Percentiles rank a stretch among this genome's conserved stretches.
phyloP scores from a whole-genome alignment of 805 yeast species.

The Zygoascus biomembranicola region DNA sequence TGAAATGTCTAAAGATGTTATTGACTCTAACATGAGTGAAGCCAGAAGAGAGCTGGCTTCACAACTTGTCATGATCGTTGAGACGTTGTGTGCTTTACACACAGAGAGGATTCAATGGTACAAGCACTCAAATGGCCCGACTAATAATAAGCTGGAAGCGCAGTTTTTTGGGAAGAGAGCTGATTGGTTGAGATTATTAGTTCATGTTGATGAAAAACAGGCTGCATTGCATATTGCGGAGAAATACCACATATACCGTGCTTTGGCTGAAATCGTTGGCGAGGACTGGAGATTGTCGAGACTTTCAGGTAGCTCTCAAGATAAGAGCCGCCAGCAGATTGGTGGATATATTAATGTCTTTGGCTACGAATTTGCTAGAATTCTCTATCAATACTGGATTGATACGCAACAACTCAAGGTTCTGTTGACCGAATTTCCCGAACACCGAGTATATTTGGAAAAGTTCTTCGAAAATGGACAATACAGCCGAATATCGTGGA shows the following conservation, averaged over 20 bases:
- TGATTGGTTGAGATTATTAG: slow-evolving; percentile 53
- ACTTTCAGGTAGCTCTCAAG: background rate
- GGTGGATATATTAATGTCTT: slow-evolving; percentile 29
- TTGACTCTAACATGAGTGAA: slow-evolving; percentile 6
- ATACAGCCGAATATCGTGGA: slow-evolving; percentile 53
- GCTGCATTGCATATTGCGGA: slow-evolving; percentile 60
- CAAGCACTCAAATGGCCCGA: slow-evolving; percentile 3
- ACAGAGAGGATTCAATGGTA: slow-evolving; percentile 15
- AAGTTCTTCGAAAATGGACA: slow-evolving; percentile 41
- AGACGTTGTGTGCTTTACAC: slow-evolving; percentile 34
- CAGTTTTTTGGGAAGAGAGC: slow-evolving; percentile 27
- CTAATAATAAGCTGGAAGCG: slow-evolving; percentile 9
- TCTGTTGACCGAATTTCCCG: slow-evolving; percentile 42
- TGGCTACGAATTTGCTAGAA: slow-evolving; percentile 61
- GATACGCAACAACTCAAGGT: slow-evolving; percentile 42
- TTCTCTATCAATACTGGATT: slow-evolving; percentile 53
- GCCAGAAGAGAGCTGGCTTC: slow-evolving; percentile 10
- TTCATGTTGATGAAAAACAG: slow-evolving; percentile 40
- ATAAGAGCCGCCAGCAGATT: slow-evolving; percentile 1
- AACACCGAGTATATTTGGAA: slow-evolving; percentile 41
- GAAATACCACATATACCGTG: slow-evolving; percentile 52
- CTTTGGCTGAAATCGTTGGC: slow-evolving; percentile 51
- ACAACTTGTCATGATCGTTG: slow-evolving; percentile 31
- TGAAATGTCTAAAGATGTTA: slow-evolving; percentile 12
- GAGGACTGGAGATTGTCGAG: slow-evolving; percentile 28